Evolutionary conservation across 345 rosid species (phyloP).

Genomic region (Mallotus nudiflorus): DNA sequence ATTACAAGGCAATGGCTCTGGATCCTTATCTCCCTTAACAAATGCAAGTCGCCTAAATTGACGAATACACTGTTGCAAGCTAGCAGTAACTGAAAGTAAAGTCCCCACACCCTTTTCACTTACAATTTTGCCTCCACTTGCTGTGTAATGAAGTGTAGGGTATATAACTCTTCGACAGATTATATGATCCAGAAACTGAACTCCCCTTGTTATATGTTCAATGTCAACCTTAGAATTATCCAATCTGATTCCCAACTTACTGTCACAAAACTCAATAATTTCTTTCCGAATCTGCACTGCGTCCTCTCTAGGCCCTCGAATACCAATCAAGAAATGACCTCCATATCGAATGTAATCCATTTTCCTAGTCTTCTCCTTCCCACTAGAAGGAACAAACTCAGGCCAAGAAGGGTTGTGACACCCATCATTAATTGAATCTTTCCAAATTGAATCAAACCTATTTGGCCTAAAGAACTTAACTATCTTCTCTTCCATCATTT

Average conservation of each 20-base stretch:
- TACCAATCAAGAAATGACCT: slow-evolving; percentile 84
- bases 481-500: slow-evolving; percentile 70
- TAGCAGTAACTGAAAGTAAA: slow-evolving; percentile 89
- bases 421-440: slow-evolving; percentile 72
- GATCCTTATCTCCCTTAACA: slow-evolving; percentile 94
- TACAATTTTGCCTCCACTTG: slow-evolving; percentile 76
- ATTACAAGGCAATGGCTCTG: slow-evolving; percentile 90
- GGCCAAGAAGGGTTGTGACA: slow-evolving; percentile 99
- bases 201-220: slow-evolving; percentile 81
- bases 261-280: slow-evolving; percentile 69
- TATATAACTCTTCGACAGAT: slow-evolving; percentile 76
- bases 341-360: slow-evolving; percentile 93
- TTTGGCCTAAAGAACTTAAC: slow-evolving; percentile 70
- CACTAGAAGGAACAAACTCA: slow-evolving; percentile 93
- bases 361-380: slow-evolving; percentile 85
- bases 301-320: slow-evolving; percentile 92
- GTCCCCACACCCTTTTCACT: slow-evolving; percentile 91
- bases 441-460: slow-evolving; percentile 88
- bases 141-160: slow-evolving; percentile 84
- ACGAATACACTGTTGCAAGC: slow-evolving; percentile 81
- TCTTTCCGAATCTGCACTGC: slow-evolving; percentile 65
- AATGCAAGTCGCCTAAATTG: slow-evolving; percentile 72
- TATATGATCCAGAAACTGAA: slow-evolving; percentile 90
- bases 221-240: slow-evolving; percentile 78
- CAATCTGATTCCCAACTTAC: slow-evolving; percentile 55